A percentile compares a stretch with the other conserved stretches of the same genome.
These are phyloP conservation scores for Lachnellula cervina DNA, from an alignment of 2,329 filamentous ascomycete species.

Conservation along the genomic window DNA sequence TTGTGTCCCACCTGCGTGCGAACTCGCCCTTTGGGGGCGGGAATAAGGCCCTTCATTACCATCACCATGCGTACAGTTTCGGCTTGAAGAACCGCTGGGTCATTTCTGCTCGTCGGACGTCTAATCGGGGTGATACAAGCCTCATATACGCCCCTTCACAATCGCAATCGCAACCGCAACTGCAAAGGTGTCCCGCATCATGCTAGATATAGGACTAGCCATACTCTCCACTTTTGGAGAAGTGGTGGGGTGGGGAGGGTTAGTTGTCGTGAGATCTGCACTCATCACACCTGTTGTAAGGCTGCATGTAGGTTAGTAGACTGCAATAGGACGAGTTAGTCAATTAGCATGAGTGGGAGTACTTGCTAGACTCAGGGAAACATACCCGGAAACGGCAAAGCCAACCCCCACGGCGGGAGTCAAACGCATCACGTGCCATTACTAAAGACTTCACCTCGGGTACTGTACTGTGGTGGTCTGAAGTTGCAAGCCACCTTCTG, in stretches of 20 bases:
- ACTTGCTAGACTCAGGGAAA: too few relatives aligned
- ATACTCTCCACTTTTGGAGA: background rate
- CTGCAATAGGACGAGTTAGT: conserved; percentile 6
- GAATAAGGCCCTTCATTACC: conserved; percentile 18
- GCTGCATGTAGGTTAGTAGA: conserved; percentile 5
- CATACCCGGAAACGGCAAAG: too few relatives aligned
- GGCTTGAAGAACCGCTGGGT: conserved; percentile 4
- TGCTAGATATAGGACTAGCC: background rate
- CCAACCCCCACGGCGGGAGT: too few relatives aligned
- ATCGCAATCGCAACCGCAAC: background rate
- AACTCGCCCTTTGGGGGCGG: conserved; percentile 27
- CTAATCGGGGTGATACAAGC: background rate
- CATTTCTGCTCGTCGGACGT: background rate
- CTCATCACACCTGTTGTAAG: background rate
- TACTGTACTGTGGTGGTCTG: too few relatives aligned
- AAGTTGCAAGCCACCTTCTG: too few relatives aligned
- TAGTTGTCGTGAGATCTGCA: background rate
- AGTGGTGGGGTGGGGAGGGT: background rate
- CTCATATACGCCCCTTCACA: background rate
- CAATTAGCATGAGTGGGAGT: conserved; percentile 2
- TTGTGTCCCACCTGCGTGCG: conserved; percentile 29
- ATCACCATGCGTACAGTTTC: conserved; percentile 9
- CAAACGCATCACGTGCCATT: too few relatives aligned
- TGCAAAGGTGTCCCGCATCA: background rate
- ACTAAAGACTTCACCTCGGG: too few relatives aligned